These are phyloP conservation scores for Globisporangium acanthophoron DNA, from an alignment of 352 stramenopile species.

Conservation along the genomic window DNA sequence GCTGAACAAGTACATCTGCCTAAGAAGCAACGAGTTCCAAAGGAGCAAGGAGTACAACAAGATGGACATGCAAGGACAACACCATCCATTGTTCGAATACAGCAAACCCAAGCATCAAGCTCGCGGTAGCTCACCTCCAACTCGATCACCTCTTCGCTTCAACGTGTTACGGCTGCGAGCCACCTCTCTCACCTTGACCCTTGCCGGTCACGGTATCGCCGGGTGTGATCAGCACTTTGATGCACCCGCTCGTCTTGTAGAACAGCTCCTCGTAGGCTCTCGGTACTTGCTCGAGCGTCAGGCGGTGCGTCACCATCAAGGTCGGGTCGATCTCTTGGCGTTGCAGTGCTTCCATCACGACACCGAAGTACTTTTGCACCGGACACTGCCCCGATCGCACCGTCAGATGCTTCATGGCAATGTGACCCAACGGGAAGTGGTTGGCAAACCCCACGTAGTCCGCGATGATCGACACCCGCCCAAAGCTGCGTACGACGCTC, in stretches of 20 bases:
- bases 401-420: slow-evolving; percentile 43
- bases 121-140: background rate
- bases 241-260: slow-evolving; percentile 20
- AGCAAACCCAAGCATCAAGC: too few relatives aligned
- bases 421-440: slow-evolving; percentile 34
- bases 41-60: too few relatives aligned
- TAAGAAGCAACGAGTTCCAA: too few relatives aligned
- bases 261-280: slow-evolving; percentile 40
- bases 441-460: slow-evolving; percentile 29
- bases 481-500: slow-evolving; percentile 26
- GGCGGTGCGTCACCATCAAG: slow-evolving; percentile 49
- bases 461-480: slow-evolving; percentile 22
- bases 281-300: slow-evolving; percentile 46
- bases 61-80: too few relatives aligned
- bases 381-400: slow-evolving; percentile 28
- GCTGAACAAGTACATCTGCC: too few relatives aligned
- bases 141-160: background rate
- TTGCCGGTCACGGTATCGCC: background rate
- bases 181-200: background rate
- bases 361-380: slow-evolving; percentile 30
- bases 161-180: background rate
- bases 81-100: too few relatives aligned
- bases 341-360: slow-evolving; percentile 18
- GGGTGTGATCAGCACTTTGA: slow-evolving; percentile 29
- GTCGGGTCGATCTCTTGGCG: slow-evolving; percentile 21